phyloP scores from a whole-genome alignment of 768 basidiomycete species.

The Thelephora aurantiotincta region DNA sequence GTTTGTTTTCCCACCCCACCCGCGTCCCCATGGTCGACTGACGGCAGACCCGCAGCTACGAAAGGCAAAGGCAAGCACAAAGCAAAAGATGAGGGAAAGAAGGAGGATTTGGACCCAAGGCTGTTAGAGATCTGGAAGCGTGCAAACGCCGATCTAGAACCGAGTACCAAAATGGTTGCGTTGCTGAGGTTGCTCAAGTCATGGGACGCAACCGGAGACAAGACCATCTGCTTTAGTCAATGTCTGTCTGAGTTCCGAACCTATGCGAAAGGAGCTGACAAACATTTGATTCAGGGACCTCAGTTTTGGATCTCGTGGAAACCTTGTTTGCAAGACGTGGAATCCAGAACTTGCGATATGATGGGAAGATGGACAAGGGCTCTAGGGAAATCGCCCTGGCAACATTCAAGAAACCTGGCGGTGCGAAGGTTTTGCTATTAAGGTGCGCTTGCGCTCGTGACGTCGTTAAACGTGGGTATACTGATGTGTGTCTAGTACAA shows the following conservation, averaged over 20 bases:
- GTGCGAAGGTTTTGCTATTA: conserved; percentile 52
- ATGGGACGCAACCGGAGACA: conserved; percentile 48
- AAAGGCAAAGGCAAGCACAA: conserved; percentile 17
- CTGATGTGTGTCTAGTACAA: conserved; percentile 26
- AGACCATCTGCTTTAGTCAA: conserved; percentile 59
- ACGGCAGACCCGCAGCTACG: background rate
- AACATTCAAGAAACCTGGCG: conserved; percentile 38
- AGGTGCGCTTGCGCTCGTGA: conserved; percentile 25
- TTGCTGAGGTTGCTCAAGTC: conserved; percentile 41
- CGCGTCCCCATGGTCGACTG: too few species aligned
- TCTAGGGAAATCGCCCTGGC: conserved; percentile 35
- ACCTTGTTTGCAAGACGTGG: conserved; percentile 44
- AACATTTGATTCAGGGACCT: conserved; percentile 38
- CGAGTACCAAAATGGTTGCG: conserved; percentile 55
- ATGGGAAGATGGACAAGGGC: conserved; percentile 50
- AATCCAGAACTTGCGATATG: conserved; percentile 44
- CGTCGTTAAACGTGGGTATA: background rate
- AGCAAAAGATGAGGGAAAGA: conserved; percentile 11
- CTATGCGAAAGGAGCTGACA: background rate
- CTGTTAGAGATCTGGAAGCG: conserved; percentile 40
- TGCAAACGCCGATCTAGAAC: conserved; percentile 47
- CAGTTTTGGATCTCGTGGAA: conserved; percentile 55
- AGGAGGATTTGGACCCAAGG: conserved; percentile 9
- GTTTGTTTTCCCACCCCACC: too few species aligned
- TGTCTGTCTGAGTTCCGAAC: conserved; percentile 22